A percentile compares a stretch with the other conserved stretches of the same genome.
Conservation (phyloP, 441 rosid species). For the Erysimum cheiri region DNA sequence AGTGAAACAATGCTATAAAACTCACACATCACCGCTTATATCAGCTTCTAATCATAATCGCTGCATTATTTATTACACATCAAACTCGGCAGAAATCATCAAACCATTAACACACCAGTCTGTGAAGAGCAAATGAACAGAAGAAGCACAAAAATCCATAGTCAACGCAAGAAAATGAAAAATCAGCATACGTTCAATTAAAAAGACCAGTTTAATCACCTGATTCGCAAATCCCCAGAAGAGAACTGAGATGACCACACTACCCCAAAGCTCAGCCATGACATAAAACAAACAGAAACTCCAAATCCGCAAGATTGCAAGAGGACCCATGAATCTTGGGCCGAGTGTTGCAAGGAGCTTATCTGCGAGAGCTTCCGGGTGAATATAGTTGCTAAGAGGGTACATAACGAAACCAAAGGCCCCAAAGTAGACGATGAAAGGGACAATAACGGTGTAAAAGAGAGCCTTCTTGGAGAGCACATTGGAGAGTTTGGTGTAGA, state of each 20-base stretch:
- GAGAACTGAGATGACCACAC: constrained; percentile 92
- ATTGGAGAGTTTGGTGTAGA: constrained; percentile 79
- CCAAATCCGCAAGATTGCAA: constrained; percentile 97
- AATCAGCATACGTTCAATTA: background rate
- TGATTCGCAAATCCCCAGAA: constrained; percentile 99
- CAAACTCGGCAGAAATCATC: constrained; percentile 17
- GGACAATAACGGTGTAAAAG: constrained; percentile 81
- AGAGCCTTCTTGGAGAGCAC: constrained; percentile 82
- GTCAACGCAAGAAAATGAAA: constrained; percentile 17
- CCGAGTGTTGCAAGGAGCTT: constrained; percentile 81
- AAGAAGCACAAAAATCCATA: constrained; percentile 2
- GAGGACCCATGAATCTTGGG: constrained; percentile 94
- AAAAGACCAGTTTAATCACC: constrained; percentile 48
- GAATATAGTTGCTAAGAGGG: constrained; percentile 80
- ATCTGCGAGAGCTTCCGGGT: constrained; percentile 86
- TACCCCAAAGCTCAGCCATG: constrained; percentile 99
- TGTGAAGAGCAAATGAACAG: background rate
- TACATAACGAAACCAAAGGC: constrained; percentile 90
- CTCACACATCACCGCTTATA: constrained; percentile 1
- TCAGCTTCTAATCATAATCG: background rate
- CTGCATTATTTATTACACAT: constrained; percentile 4
- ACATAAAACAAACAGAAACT: constrained; percentile 95
- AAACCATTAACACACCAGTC: constrained; percentile 14
- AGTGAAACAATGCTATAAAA: constrained; percentile 15
- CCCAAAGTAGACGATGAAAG: constrained; percentile 93